Evolutionary conservation across 495 filamentous ascomycete species (phyloP).

Genomic region (Neurospora sp.): DNA sequence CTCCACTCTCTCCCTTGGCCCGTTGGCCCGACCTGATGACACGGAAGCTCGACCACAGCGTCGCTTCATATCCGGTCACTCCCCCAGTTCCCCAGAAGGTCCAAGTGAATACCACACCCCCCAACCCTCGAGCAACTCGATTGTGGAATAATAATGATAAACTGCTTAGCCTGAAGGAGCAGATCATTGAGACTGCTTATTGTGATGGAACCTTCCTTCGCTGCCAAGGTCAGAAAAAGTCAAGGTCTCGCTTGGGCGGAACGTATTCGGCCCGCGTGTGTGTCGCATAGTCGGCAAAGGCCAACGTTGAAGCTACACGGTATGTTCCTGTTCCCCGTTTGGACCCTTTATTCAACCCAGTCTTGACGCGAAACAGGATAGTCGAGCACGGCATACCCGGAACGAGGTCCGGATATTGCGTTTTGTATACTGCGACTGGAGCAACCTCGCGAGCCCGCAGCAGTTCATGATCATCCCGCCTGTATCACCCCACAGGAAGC

Average conservation of each 20-base stretch:
- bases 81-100: not conserved
- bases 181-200: not conserved
- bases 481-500: conserved; percentile 19
- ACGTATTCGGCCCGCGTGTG: not conserved
- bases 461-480: conserved; percentile 7
- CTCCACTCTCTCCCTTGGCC: conserved; percentile 1
- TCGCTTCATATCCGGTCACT: not conserved
- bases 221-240: not conserved
- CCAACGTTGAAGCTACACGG: not conserved
- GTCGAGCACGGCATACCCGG: conserved; percentile 7
- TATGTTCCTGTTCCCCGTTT: not conserved
- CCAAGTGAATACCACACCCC: not conserved
- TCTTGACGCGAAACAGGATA: not conserved
- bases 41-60: not conserved
- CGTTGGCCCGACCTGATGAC: conserved; percentile 6
- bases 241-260: not conserved
- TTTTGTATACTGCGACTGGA: not conserved
- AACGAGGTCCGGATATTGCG: conserved; percentile 13
- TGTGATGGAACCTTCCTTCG: not conserved
- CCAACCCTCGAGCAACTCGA: not conserved
- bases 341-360: conserved; percentile 8
- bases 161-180: not conserved
- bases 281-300: not conserved
- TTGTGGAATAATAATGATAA: not conserved
- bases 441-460: conserved; percentile 6